Evolutionary conservation across 2,329 filamentous ascomycete genomes (phyloP).

Genomic region (Paracorniculantispora psalliotae): DNA sequence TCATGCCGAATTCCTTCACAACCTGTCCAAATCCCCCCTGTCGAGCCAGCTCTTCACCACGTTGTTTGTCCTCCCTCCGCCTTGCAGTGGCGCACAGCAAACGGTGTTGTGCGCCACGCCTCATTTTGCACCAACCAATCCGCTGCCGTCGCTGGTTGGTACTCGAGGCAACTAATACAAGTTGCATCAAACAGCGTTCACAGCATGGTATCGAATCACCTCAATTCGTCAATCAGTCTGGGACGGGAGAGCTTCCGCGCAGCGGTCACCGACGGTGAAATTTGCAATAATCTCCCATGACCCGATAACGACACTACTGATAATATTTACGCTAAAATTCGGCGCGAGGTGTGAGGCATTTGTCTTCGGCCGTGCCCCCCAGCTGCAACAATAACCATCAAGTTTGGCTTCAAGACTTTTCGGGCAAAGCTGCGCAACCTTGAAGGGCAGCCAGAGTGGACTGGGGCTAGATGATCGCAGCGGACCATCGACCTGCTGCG

Average conservation of each 20-base stretch:
- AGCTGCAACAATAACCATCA: background rate
- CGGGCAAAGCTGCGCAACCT: constrained; percentile 2
- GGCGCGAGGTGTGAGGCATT: background rate
- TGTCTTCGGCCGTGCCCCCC: background rate
- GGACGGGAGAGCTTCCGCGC: no score
- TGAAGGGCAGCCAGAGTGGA: background rate
- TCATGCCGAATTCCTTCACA: background rate
- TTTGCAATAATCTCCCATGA: no score
- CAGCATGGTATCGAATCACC: no score
- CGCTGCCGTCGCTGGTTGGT: background rate
- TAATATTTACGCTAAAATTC: background rate
- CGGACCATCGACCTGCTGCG: background rate
- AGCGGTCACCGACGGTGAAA: no score
- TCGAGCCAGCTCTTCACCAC: background rate
- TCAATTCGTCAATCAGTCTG: no score
- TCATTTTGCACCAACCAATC: background rate
- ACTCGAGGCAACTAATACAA: background rate
- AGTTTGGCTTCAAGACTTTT: background rate
- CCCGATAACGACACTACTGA: no score
- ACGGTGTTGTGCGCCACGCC: background rate
- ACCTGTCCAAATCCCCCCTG: background rate
- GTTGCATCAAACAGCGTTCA: background rate
- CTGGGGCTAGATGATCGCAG: background rate
- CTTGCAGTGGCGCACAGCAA: background rate
- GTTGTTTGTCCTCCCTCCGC: background rate